phyloP scores from a whole-genome alignment of 306 rosid genomes.

The Pachyrhizus erosus region DNA sequence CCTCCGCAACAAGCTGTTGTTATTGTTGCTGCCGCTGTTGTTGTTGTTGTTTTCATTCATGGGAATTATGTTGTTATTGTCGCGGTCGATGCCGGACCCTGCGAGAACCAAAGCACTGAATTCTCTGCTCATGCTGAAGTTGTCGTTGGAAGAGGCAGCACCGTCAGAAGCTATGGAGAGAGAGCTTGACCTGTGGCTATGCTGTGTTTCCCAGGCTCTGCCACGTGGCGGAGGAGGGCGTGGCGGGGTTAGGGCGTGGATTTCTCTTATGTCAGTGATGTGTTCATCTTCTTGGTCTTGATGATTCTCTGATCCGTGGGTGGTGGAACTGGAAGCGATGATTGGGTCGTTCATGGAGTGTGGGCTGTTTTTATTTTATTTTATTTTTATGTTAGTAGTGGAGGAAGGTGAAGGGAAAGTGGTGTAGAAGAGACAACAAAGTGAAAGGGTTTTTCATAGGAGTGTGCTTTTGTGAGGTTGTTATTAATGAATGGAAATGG shows the following conservation, averaged over 20 bases:
- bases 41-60: slow-evolving; percentile 8
- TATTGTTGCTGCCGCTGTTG: neutral
- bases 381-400: neutral
- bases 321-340: slow-evolving; percentile 20
- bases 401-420: slow-evolving; percentile 33
- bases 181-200: slow-evolving; percentile 65
- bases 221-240: slow-evolving; percentile 45
- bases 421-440: slow-evolving; percentile 9
- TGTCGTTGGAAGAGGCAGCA: slow-evolving; percentile 54
- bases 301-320: slow-evolving; percentile 44
- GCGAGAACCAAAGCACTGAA: slow-evolving; percentile 94
- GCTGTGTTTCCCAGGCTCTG: slow-evolving; percentile 64
- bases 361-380: neutral
- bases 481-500: slow-evolving; percentile 30
- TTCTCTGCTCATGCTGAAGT: slow-evolving; percentile 92
- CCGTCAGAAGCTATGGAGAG: slow-evolving; percentile 63
- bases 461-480: slow-evolving; percentile 22
- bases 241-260: slow-evolving; percentile 84
- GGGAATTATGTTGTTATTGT: slow-evolving; percentile 22
- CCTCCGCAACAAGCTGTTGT: slow-evolving; percentile 61
- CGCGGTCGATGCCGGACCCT: slow-evolving; percentile 62
- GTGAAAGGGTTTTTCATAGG: slow-evolving; percentile 1
- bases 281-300: slow-evolving; percentile 41
- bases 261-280: slow-evolving; percentile 62
- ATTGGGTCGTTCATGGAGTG: slow-evolving; percentile 58